These are phyloP conservation scores for Torulaspora pretoriensis DNA, from an alignment of 1,139 yeast species.

Conservation along the genomic window DNA sequence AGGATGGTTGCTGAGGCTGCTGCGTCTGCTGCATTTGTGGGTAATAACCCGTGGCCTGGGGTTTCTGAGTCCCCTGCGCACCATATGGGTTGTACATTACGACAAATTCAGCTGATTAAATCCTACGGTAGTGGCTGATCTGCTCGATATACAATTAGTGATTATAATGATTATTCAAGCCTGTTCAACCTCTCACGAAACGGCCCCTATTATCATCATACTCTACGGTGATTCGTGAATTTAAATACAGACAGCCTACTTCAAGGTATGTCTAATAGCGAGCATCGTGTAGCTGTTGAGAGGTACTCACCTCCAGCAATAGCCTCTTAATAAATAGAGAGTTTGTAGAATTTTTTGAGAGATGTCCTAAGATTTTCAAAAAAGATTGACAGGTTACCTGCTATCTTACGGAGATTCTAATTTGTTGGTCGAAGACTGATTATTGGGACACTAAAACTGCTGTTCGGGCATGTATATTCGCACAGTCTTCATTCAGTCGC, in stretches of 20 bases:
- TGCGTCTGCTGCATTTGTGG: constrained; percentile 16
- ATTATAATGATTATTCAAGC: neutral
- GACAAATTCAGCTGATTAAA: neutral
- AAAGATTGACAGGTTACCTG: too few species aligned
- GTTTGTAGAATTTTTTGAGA: too few species aligned
- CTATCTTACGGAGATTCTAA: too few species aligned
- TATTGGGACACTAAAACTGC: too few species aligned
- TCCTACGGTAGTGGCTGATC: neutral
- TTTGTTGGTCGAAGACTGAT: too few species aligned
- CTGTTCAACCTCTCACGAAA: neutral
- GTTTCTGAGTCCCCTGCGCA: constrained; percentile 6
- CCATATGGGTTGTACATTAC: constrained; percentile 14
- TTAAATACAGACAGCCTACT: neutral
- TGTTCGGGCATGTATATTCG: too few species aligned
- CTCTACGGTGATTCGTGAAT: neutral
- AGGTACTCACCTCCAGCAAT: too few species aligned
- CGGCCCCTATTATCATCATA: constrained; percentile 1
- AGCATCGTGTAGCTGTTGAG: too few species aligned
- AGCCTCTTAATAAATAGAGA: too few species aligned
- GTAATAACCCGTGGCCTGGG: constrained; percentile 16
- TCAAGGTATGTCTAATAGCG: too few species aligned
- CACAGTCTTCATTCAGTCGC: too few species aligned
- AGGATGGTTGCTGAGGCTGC: constrained; percentile 14
- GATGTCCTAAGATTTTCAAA: too few species aligned
- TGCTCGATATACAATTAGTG: neutral